These are phyloP conservation scores for Cajanus cajan DNA, from an alignment of 306 rosid species.

Conservation along the genomic window DNA sequence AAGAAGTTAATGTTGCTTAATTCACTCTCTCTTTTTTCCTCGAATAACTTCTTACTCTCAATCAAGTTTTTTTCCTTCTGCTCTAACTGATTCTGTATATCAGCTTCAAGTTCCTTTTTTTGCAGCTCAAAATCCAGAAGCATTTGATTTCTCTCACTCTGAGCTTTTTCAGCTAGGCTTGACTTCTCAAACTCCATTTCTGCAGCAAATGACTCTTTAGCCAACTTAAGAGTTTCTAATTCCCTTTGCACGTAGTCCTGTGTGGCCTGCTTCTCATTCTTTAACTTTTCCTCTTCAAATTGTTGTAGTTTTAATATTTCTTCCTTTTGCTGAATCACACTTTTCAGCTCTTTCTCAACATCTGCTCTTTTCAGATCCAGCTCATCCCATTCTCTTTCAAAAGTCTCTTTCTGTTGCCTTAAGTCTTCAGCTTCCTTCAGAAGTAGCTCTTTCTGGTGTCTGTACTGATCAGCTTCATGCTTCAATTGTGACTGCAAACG, in stretches of 20 bases:
- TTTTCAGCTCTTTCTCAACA: conserved; percentile 66
- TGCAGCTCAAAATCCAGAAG: conserved; percentile 70
- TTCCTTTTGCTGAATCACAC: conserved; percentile 61
- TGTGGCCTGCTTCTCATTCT: conserved; percentile 58
- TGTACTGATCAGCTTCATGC: conserved; percentile 81
- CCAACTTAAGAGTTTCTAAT: conserved; percentile 67
- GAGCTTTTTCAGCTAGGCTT: conserved; percentile 64
- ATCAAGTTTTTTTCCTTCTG: conserved; percentile 69
- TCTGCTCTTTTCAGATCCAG: conserved; percentile 84
- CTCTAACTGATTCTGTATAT: conserved; percentile 77
- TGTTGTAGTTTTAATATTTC: conserved; percentile 63
- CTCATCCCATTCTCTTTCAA: conserved; percentile 98
- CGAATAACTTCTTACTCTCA: conserved; percentile 63
- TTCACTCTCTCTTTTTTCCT: conserved; percentile 77
- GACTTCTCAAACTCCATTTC: conserved; percentile 76
- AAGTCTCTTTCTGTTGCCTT: conserved; percentile 82
- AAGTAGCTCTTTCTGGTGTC: conserved; percentile 74
- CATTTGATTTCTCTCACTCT: conserved; percentile 73
- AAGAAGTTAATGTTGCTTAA: conserved; percentile 65
- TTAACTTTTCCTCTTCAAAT: conserved; percentile 74
- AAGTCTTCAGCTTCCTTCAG: conserved; percentile 88
- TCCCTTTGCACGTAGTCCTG: conserved; percentile 66
- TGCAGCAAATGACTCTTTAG: conserved; percentile 77
- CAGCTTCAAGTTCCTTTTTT: conserved; percentile 74
- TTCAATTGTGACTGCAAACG: conserved; percentile 83